A percentile compares a stretch with the other conserved stretches of the same genome.
Evolutionary conservation across 768 basidiomycete genomes (phyloP).

Genomic region (Filobasidium floriforme): DNA sequence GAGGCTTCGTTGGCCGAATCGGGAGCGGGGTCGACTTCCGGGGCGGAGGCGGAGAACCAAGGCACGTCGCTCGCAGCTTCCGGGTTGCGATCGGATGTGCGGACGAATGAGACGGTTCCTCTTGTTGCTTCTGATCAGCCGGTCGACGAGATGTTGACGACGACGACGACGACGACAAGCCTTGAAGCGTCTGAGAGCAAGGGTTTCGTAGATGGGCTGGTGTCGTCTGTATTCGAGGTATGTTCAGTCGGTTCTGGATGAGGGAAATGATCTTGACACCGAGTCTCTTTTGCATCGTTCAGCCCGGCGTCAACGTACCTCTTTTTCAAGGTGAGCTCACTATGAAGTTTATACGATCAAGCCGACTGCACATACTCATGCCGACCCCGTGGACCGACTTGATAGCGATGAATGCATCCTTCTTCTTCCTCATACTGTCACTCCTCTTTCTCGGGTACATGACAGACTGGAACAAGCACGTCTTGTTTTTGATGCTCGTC

Average conservation of each 20-base stretch:
- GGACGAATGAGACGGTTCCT: constrained; percentile 3
- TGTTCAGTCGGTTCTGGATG: constrained; percentile 9
- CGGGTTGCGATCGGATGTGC: background rate
- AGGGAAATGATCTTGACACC: background rate
- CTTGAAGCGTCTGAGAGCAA: constrained; percentile 1
- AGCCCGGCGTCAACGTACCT: constrained; percentile 41
- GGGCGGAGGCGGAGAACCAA: background rate
- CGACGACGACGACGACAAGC: constrained; percentile 3
- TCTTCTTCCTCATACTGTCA: constrained; percentile 37
- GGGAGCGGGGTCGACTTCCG: too few species aligned
- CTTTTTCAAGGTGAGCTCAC: constrained; percentile 34
- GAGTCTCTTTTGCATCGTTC: background rate
- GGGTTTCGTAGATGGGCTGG: constrained; percentile 34
- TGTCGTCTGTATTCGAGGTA: constrained; percentile 42
- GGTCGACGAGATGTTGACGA: constrained; percentile 17
- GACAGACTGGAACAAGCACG: constrained; percentile 39
- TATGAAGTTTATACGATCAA: background rate
- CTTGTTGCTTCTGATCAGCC: background rate
- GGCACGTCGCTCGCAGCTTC: background rate
- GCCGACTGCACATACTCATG: background rate
- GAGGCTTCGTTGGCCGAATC: constrained; percentile 16
- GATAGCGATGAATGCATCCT: constrained; percentile 42
- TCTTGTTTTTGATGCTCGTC: constrained; percentile 34
- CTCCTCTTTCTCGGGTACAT: constrained; percentile 38
- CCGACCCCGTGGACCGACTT: background rate